These are phyloP conservation scores for Ceriops decandra DNA, from an alignment of 345 rosid genomes.

Conservation along the genomic window DNA sequence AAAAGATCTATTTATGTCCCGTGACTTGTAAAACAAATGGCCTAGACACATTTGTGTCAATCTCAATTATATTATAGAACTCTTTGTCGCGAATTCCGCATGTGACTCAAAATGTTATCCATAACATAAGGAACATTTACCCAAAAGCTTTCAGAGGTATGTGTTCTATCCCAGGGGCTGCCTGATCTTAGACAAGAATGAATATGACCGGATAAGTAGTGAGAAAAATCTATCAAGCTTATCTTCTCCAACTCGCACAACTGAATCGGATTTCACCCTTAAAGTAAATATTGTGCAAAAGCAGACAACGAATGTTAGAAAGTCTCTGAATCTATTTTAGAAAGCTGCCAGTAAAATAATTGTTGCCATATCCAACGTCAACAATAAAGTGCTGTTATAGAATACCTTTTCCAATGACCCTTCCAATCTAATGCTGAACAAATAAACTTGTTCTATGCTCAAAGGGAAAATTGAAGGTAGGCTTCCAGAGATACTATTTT, in stretches of 20 bases:
- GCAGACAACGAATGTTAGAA: slow-evolving; percentile 8
- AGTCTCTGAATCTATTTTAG: slow-evolving; percentile 16
- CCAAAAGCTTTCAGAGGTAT: too few relatives aligned
- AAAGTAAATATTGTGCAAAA: slow-evolving; percentile 18
- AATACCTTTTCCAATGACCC: background rate
- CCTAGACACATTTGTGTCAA: accelerated
- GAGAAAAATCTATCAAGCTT: slow-evolving; percentile 21
- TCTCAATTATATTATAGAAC: background rate
- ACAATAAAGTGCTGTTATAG: too few relatives aligned
- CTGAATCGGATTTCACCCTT: slow-evolving; percentile 11
- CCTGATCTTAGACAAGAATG: background rate
- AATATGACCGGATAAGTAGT: slow-evolving; percentile 13
- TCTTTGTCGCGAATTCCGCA: background rate
- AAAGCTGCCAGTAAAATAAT: slow-evolving; percentile 16
- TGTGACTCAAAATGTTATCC: too few relatives aligned
- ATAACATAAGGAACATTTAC: too few relatives aligned
- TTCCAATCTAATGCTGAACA: slow-evolving; percentile 3
- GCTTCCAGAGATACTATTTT: background rate
- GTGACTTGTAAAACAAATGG: too few relatives aligned
- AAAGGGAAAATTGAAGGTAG: background rate
- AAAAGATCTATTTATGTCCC: too few relatives aligned
- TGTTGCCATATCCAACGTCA: slow-evolving; percentile 1
- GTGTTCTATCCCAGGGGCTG: too few relatives aligned
- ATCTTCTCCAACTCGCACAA: slow-evolving; percentile 10
- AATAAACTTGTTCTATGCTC: background rate